Evolutionary conservation across 805 yeast species (phyloP), one percentile per base, ranked within the genome.

Genomic region (Vanderwaltozyma verrucispora): DNA sequence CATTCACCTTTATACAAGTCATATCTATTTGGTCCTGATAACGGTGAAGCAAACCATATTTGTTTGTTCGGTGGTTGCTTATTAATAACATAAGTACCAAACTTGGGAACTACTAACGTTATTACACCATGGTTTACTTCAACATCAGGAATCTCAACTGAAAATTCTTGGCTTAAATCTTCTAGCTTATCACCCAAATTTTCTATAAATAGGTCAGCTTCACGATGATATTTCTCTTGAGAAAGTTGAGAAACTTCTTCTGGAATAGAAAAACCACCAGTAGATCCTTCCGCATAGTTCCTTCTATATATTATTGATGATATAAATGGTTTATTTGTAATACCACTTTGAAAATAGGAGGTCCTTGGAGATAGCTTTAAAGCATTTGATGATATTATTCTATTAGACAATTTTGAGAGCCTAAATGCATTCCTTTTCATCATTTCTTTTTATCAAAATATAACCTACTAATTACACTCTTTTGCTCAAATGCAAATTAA

Each of bases 11-110:
- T 70, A 30, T 81, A 68, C 44, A 72, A 74, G 56, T 92, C 97
- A 51, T 75, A 82, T 46, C 82, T 63, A 53, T 87, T 86, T 5
- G 98, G 98, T 0, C 98, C 98, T 7, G 94, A 81, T 3, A 86
- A 54, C 0, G 99, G 99, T 31, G 95, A 82, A 41, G 94, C 76
- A 37, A 89, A 69, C 99, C 99, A 92, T 23, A 92, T 80, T 59
- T 92, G 99, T 61, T 84, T 81, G 62, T 87, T 92, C 3, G 98
- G 96, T 1, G 98, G 98, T 62, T 92, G 97, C 54, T 87, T 89
- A 65, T 92, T 92, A 54, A 92, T 79, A 21, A 92, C 95, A 55
- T 92, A 92, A 0, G 88, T 73, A 2, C 96, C 97, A 14, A 67
- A 65, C 1, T 77, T 72, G 3, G 89, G 84, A 14, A 83, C 50